These are phyloP conservation scores for Thymus quinquecostatus DNA, from an alignment of 257 asterid genomes.

Conservation along the genomic window DNA sequence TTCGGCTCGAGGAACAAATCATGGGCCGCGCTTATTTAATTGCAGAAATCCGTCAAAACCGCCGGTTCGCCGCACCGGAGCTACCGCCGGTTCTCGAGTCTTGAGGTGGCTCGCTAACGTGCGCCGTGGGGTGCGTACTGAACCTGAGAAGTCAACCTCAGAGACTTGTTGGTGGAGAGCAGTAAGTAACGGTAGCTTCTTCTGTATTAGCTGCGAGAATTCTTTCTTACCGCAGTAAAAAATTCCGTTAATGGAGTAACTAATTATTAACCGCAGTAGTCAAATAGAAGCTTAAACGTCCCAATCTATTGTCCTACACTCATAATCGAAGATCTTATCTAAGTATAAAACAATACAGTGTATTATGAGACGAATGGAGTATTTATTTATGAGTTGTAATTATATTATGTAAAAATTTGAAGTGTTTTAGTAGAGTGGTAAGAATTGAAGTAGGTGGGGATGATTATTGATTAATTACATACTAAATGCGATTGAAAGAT, in stretches of 20 bases:
- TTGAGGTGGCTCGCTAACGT: conserved; percentile 32
- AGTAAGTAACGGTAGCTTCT: not conserved
- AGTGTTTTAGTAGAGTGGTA: not conserved
- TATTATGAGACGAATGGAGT: too few relatives aligned
- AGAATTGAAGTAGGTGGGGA: not conserved
- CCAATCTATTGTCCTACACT: too few relatives aligned
- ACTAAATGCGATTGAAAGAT: not conserved
- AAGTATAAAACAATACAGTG: too few relatives aligned
- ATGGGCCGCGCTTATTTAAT: conserved; percentile 20
- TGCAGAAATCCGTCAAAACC: conserved; percentile 19
- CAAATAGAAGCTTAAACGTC: too few relatives aligned
- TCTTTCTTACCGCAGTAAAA: not conserved
- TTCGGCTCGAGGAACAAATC: conserved; percentile 7
- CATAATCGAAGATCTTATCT: too few relatives aligned
- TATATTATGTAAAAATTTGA: too few relatives aligned
- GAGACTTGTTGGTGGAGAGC: conserved; percentile 28
- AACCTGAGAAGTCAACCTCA: conserved; percentile 35
- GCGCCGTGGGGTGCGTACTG: conserved; percentile 34
- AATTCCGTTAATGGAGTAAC: too few relatives aligned
- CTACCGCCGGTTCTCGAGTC: not conserved
- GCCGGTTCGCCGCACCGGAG: conserved; percentile 11
- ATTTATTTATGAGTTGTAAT: too few relatives aligned
- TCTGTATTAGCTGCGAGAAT: not conserved
- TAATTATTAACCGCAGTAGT: too few relatives aligned
- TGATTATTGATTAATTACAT: not conserved